These are phyloP conservation scores for Blastocystis hominis DNA, from an alignment of 352 stramenopile species.

Conservation along the genomic window DNA sequence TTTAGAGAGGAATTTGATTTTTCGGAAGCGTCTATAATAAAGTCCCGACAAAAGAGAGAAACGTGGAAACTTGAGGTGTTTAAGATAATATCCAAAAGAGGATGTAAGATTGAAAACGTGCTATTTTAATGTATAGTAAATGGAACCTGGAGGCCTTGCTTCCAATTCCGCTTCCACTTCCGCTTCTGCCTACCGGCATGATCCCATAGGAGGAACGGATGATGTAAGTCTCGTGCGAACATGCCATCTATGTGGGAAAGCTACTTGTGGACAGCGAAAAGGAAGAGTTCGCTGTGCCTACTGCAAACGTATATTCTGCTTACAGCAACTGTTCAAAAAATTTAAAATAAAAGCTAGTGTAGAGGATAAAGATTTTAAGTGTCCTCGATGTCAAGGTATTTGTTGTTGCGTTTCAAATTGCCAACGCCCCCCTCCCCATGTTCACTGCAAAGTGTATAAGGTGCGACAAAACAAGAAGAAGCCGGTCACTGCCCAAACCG, in stretches of 20 bases:
- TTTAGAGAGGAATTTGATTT: neutral
- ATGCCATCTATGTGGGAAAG: slow-evolving; percentile 55
- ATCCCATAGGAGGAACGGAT: neutral
- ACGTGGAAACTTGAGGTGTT: neutral
- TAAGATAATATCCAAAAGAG: neutral
- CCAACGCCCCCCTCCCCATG: slow-evolving; percentile 34
- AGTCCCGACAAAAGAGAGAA: slow-evolving; percentile 16
- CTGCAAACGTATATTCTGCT: slow-evolving; percentile 57
- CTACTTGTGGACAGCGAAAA: slow-evolving; percentile 38
- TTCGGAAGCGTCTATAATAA: neutral
- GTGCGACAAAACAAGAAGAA: slow-evolving; percentile 55
- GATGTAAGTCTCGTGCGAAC: slow-evolving; percentile 12
- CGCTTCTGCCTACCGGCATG: neutral
- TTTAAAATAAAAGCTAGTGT: slow-evolving; percentile 55
- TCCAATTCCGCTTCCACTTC: neutral
- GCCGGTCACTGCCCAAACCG: neutral
- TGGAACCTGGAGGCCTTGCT: neutral
- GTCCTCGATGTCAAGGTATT: slow-evolving; percentile 51
- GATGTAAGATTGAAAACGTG: neutral
- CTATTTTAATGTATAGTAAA: neutral
- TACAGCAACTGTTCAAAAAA: slow-evolving; percentile 56
- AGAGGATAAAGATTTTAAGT: slow-evolving; percentile 54
- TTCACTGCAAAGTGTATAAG: slow-evolving; percentile 58
- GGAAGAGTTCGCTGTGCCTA: slow-evolving; percentile 51
- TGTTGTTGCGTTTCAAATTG: slow-evolving; percentile 56